Percentiles rank a stretch among this genome's conserved stretches.
Conservation (phyloP, 2,329 filamentous ascomycete species). For the Trichoderma brevicompactum region DNA sequence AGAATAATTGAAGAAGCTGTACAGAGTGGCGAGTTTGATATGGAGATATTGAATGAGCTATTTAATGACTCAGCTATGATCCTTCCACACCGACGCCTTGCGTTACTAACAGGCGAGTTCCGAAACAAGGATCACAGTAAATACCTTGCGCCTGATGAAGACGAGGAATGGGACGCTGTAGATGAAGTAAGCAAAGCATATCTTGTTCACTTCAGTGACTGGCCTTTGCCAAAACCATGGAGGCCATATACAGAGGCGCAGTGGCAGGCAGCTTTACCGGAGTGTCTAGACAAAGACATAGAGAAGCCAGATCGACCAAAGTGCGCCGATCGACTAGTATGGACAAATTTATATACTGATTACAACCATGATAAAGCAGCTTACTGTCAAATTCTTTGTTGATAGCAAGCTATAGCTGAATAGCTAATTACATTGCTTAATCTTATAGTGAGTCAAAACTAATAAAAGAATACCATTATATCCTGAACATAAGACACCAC, state of each 20-base stretch:
- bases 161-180: constrained; percentile 61
- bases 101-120: too few relatives aligned
- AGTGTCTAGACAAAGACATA: background rate
- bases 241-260: constrained; percentile 1
- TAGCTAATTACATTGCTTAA: too few relatives aligned
- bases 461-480: too few relatives aligned
- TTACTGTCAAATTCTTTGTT: background rate
- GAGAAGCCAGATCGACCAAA: background rate
- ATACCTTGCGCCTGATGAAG: constrained; percentile 33
- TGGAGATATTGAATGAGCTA: too few relatives aligned
- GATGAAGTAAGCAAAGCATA: constrained; percentile 52
- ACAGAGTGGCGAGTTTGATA: too few relatives aligned
- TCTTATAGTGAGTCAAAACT: too few relatives aligned
- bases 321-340: background rate
- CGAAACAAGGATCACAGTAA: too few relatives aligned
- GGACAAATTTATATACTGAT: constrained; percentile 1
- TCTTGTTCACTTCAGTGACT: constrained; percentile 72
- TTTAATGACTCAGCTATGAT: too few relatives aligned
- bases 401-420: too few relatives aligned
- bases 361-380: background rate
- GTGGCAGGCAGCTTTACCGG: background rate
- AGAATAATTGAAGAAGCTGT: too few relatives aligned
- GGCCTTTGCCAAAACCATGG: constrained; percentile 68
- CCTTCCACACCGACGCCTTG: too few relatives aligned
- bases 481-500: too few relatives aligned